Evolutionary conservation across 2,329 filamentous ascomycete genomes (phyloP).

Genomic region (Septoria petroselini): DNA sequence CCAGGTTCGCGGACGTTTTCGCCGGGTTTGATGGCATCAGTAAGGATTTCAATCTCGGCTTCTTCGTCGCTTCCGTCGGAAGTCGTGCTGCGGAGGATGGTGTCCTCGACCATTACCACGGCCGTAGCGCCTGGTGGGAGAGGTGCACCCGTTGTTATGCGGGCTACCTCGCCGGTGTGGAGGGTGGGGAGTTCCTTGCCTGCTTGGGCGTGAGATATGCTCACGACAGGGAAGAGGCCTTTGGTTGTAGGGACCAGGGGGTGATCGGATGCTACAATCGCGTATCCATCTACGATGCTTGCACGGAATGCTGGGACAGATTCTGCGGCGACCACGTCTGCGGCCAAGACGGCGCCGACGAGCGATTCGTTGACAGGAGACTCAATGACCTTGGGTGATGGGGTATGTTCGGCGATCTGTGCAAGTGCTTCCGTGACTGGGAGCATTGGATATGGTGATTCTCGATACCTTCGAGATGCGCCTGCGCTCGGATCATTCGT

Average conservation of each 20-base stretch:
- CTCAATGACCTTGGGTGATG: slow-evolving; percentile 56
- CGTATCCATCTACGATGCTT: slow-evolving; percentile 96
- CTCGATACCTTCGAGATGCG: slow-evolving; percentile 68
- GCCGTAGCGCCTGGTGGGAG: slow-evolving; percentile 83
- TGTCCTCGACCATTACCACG: slow-evolving; percentile 97
- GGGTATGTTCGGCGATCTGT: slow-evolving; percentile 70
- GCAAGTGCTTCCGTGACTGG: slow-evolving; percentile 75
- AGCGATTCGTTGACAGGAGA: slow-evolving; percentile 62
- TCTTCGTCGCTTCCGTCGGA: slow-evolving; percentile 80
- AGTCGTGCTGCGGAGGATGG: slow-evolving; percentile 70
- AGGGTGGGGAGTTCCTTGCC: slow-evolving; percentile 64
- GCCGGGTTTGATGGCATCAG: slow-evolving; percentile 67
- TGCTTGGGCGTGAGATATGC: slow-evolving; percentile 80
- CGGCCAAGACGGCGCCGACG: slow-evolving; percentile 74
- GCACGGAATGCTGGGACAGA: slow-evolving; percentile 89
- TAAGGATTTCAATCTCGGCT: slow-evolving; percentile 80
- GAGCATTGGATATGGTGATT: slow-evolving; percentile 90
- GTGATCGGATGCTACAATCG: slow-evolving; percentile 60
- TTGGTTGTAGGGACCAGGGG: slow-evolving; percentile 57
- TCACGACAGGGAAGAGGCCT: slow-evolving; percentile 80
- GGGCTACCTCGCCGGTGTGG: slow-evolving; percentile 70
- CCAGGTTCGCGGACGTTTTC: slow-evolving; percentile 92
- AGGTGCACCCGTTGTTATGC: slow-evolving; percentile 93
- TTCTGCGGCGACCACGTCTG: slow-evolving; percentile 75
- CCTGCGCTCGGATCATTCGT: slow-evolving; percentile 61